These are phyloP conservation scores for Aureobasidium melanogenum DNA, from an alignment of 2,329 filamentous ascomycete species.

Conservation along the genomic window DNA sequence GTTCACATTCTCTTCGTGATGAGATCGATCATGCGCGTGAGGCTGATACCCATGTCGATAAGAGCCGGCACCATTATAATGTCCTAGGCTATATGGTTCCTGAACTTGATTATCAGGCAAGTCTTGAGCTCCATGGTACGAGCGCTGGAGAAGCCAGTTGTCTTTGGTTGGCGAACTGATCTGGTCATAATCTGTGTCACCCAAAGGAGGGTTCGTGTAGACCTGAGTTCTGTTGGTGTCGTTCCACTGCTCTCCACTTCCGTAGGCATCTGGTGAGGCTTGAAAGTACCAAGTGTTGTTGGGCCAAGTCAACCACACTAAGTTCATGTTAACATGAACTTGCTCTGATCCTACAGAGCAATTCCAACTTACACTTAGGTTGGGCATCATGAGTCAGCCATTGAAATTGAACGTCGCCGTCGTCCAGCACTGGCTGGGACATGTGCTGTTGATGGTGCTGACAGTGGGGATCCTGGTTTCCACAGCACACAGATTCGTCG, in stretches of 20 bases:
- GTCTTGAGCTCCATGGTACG: neutral
- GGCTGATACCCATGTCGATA: neutral
- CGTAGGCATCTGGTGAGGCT: neutral
- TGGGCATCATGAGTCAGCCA: neutral
- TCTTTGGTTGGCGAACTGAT: neutral
- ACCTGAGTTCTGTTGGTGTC: neutral
- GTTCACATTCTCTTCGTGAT: neutral
- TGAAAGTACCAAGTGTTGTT: neutral
- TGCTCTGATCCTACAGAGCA: neutral
- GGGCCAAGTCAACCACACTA: neutral
- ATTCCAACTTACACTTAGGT: neutral
- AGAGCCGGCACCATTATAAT: neutral
- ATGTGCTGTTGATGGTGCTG: neutral
- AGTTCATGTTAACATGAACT: neutral
- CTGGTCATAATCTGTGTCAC: neutral
- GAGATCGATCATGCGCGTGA: neutral
- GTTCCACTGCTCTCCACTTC: neutral
- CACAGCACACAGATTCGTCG: neutral
- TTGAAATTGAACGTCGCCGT: neutral
- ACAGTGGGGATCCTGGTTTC: neutral
- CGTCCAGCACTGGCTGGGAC: neutral
- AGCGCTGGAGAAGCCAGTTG: neutral
- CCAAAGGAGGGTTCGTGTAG: neutral
- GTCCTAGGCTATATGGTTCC: neutral
- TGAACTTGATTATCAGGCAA: neutral